phyloP scores from a whole-genome alignment of 345 rosid species.

The Gynandropsis gynandra region DNA sequence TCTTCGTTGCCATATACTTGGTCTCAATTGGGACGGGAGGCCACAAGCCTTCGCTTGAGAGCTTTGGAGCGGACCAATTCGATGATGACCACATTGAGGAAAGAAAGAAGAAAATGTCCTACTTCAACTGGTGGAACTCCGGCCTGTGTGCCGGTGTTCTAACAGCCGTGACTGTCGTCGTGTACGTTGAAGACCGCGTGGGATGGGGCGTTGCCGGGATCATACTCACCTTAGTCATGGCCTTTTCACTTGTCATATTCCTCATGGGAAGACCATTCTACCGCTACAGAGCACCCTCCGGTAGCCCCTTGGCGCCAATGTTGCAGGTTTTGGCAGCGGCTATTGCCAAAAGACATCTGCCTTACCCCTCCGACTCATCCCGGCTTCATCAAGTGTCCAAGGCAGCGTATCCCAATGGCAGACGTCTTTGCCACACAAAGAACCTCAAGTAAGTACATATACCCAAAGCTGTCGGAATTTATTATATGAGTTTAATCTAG shows the following conservation, averaged over 20 bases:
- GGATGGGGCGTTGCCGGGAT: conserved; percentile 80
- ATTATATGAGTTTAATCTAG: background rate
- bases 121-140: conserved; percentile 89
- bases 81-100: conserved; percentile 67
- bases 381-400: conserved; percentile 45
- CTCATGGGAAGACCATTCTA: conserved; percentile 59
- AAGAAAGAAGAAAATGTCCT: conserved; percentile 81
- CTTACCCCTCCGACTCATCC: conserved; percentile 44
- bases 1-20: conserved; percentile 74
- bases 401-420: conserved; percentile 34
- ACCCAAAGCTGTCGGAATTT: too few relatives aligned
- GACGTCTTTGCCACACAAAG: conserved; percentile 58
- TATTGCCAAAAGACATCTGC: conserved; percentile 56
- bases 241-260: conserved; percentile 54
- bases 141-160: conserved; percentile 71
- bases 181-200: conserved; percentile 72
- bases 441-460: conserved; percentile 54
- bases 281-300: conserved; percentile 55
- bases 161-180: conserved; percentile 61
- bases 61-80: conserved; percentile 97
- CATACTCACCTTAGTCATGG: conserved; percentile 55
- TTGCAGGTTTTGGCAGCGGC: conserved; percentile 78
- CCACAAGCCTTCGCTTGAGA: conserved; percentile 87
- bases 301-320: conserved; percentile 85
- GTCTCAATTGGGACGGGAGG: conserved; percentile 90